These are phyloP conservation scores for sunflower (Helianthus annuus) DNA, from an alignment of 129 eudicot species.

Conservation along the genomic window DNA sequence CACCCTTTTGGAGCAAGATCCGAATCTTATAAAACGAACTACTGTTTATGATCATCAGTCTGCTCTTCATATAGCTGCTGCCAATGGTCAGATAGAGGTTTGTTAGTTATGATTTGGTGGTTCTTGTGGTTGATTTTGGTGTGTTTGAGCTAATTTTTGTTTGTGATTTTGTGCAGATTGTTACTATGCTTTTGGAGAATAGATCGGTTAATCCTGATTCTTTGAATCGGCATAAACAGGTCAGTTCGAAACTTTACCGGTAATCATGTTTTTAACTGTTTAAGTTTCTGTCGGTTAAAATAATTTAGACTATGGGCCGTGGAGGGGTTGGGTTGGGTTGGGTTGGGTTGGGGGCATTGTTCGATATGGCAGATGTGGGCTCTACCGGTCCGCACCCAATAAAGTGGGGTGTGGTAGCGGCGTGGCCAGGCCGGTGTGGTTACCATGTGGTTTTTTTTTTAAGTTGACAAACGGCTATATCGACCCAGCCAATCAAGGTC, in stretches of 20 bases:
- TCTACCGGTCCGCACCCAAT: too few relatives aligned
- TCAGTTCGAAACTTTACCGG: conserved; percentile 9
- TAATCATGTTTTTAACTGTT: too few relatives aligned
- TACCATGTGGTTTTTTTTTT: too few relatives aligned
- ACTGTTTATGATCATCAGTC: conserved; percentile 87
- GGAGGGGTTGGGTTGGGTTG: too few relatives aligned
- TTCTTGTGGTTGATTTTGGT: conserved; percentile 1
- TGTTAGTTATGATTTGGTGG: conserved; percentile 5
- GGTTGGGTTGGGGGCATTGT: too few relatives aligned
- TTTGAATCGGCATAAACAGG: conserved; percentile 87
- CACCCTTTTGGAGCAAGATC: conserved; percentile 44
- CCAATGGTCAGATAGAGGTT: conserved; percentile 96
- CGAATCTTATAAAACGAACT: conserved; percentile 42
- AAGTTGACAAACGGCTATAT: too few relatives aligned
- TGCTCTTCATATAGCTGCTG: conserved; percentile 93
- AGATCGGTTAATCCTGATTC: conserved; percentile 70
- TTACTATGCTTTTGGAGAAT: conserved; percentile 63
- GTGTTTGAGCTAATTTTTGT: background rate
- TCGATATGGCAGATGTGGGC: too few relatives aligned
- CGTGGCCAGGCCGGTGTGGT: too few relatives aligned
- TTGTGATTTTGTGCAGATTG: conserved; percentile 39
- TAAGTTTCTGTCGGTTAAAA: too few relatives aligned
- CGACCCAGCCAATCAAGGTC: too few relatives aligned
- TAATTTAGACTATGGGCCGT: too few relatives aligned
- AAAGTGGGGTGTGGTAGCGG: too few relatives aligned